Conservation (phyloP, 805 yeast species). For the Millerozyma acaciae region DNA sequence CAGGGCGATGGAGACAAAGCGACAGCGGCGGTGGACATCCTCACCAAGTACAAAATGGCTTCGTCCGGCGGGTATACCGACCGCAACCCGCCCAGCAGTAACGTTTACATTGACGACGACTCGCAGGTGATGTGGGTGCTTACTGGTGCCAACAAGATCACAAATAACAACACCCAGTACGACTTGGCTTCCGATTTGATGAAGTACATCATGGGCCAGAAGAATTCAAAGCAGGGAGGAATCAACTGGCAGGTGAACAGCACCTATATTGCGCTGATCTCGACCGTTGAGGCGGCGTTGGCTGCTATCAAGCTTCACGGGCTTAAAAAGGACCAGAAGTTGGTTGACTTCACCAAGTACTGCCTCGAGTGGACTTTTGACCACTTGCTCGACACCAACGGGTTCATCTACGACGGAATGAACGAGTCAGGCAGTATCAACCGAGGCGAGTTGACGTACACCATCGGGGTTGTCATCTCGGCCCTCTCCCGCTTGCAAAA, state of each 20-base stretch:
- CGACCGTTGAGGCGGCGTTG: constrained; percentile 21
- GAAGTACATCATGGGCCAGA: constrained; percentile 70
- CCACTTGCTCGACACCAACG: constrained; percentile 12
- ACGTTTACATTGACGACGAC: constrained; percentile 25
- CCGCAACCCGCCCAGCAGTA: constrained; percentile 13
- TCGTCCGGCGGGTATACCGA: constrained; percentile 20
- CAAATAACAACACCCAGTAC: constrained; percentile 1
- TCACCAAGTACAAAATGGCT: constrained; percentile 10
- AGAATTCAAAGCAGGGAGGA: constrained; percentile 53
- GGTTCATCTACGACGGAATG: constrained; percentile 20
- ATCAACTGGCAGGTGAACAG: constrained; percentile 15
- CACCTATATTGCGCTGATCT: constrained; percentile 21
- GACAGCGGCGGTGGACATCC: constrained; percentile 9
- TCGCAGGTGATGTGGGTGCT: constrained; percentile 23
- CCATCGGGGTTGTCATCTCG: constrained; percentile 19
- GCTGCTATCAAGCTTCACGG: constrained; percentile 17
- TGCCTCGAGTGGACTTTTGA: constrained; percentile 12
- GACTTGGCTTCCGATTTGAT: constrained; percentile 41
- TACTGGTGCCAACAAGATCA: constrained; percentile 9
- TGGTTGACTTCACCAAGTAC: constrained; percentile 14
- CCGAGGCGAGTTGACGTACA: constrained; percentile 14
- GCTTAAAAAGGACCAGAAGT: constrained; percentile 7
- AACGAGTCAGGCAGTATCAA: constrained; percentile 10
- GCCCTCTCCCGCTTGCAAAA: constrained; percentile 11
- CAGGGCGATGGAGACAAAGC: constrained; percentile 6